Evolutionary conservation across 441 rosid species (phyloP).

Genomic region (Arabidopsis hybrid): DNA sequence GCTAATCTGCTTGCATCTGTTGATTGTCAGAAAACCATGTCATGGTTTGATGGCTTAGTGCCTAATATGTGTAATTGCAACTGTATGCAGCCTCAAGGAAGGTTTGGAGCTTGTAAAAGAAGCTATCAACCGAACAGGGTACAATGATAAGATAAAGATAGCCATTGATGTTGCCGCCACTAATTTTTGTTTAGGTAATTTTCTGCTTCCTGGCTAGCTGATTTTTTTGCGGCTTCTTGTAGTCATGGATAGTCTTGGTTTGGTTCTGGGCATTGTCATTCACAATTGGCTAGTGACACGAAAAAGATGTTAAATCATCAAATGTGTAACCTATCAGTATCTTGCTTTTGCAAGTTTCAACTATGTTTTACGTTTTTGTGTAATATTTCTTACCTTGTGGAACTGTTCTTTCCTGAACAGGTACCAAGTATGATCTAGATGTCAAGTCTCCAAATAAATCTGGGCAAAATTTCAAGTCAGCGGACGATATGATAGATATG

Average conservation of each 20-base stretch:
- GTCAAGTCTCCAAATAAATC: conserved; percentile 71
- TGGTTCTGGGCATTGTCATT: conserved; percentile 24
- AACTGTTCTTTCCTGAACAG: conserved; percentile 45
- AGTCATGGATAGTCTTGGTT: conserved; percentile 23
- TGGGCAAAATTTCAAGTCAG: conserved; percentile 92
- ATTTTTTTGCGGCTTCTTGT: conserved; percentile 13
- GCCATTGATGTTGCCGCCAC: conserved; percentile 91
- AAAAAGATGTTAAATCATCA: conserved; percentile 21
- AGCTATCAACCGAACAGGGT: conserved; percentile 92
- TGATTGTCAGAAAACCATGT: conserved; percentile 14
- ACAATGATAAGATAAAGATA: conserved; percentile 83
- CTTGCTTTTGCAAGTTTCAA: conserved; percentile 23
- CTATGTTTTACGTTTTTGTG: not conserved
- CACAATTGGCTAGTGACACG: conserved; percentile 21
- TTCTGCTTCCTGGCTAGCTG: conserved; percentile 35
- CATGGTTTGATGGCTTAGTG: conserved; percentile 1
- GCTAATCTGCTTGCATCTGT: conserved; percentile 26
- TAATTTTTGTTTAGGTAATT: conserved; percentile 84
- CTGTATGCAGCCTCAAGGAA: conserved; percentile 78
- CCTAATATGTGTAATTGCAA: conserved; percentile 19
- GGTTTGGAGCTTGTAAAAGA: conserved; percentile 93
- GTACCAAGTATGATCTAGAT: conserved; percentile 96
- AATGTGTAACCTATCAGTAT: not conserved
- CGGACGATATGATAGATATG: conserved; percentile 94
- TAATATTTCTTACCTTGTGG: not conserved